Evolutionary conservation across 768 basidiomycete genomes (phyloP).

Genomic region (Nidularia pulvinata): DNA sequence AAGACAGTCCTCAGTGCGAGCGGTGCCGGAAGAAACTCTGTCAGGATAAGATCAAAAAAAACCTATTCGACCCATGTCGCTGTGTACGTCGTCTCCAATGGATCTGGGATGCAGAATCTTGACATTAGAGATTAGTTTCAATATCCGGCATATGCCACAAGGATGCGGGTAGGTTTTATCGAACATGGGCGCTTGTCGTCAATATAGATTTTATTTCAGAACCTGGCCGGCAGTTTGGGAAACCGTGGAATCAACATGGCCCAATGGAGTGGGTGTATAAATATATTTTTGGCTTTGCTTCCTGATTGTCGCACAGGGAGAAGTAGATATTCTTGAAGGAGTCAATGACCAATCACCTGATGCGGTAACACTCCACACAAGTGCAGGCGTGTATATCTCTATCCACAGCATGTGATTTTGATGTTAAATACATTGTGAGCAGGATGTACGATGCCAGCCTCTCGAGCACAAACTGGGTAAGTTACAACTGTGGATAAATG

Average conservation of each 20-base stretch:
- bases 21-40: conserved; percentile 53
- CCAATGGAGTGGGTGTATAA: conserved; percentile 24
- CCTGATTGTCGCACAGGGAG: conserved; percentile 32
- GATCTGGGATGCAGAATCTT: too few species aligned
- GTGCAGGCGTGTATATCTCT: conserved; percentile 30
- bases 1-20: conserved; percentile 39
- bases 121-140: conserved; percentile 18
- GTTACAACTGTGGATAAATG: conserved; percentile 1
- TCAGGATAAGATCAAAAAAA: conserved; percentile 51
- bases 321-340: conserved; percentile 40
- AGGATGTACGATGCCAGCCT: conserved; percentile 24
- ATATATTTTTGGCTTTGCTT: neutral
- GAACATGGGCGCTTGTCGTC: neutral
- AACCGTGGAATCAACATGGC: conserved; percentile 50
- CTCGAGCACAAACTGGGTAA: conserved; percentile 42
- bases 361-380: conserved; percentile 33
- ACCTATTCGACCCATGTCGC: conserved; percentile 51
- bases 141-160: conserved; percentile 35
- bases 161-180: conserved; percentile 24
- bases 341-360: conserved; percentile 35
- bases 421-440: neutral
- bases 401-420: conserved; percentile 39
- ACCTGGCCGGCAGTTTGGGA: conserved; percentile 60
- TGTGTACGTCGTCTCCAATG: conserved; percentile 30
- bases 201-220: conserved; percentile 10